A percentile compares a stretch with the other conserved stretches of the same genome.
These are phyloP conservation scores for Trametes coccinea DNA, from an alignment of 768 basidiomycete species.

Conservation along the genomic window DNA sequence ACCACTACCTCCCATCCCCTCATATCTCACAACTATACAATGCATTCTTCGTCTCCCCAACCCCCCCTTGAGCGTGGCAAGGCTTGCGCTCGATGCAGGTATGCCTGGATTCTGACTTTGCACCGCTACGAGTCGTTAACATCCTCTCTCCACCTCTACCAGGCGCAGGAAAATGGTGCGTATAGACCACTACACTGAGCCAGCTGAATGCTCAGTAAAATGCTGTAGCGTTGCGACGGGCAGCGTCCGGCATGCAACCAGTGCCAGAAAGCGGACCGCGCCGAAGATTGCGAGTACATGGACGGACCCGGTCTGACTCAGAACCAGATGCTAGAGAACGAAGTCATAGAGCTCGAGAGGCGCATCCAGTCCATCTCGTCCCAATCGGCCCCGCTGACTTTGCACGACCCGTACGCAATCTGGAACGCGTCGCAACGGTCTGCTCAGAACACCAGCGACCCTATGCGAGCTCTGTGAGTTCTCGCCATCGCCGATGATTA, in stretches of 20 bases:
- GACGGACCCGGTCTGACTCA: constrained; percentile 62
- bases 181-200: background rate
- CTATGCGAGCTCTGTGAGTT: constrained; percentile 17
- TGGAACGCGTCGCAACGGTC: constrained; percentile 12
- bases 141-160: background rate
- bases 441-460: constrained; percentile 15
- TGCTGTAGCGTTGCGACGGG: constrained; percentile 64
- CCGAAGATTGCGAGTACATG: constrained; percentile 71
- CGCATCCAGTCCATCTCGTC: constrained; percentile 41
- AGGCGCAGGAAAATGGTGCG: constrained; percentile 54
- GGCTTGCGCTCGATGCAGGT: constrained; percentile 57
- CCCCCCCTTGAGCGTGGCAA: constrained; percentile 45
- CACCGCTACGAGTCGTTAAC: background rate
- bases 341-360: constrained; percentile 54
- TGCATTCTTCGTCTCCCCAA: constrained; percentile 24
- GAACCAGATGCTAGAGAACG: constrained; percentile 61
- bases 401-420: constrained; percentile 31
- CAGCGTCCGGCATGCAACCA: constrained; percentile 63
- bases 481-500: background rate
- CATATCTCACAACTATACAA: background rate
- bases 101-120: constrained; percentile 15
- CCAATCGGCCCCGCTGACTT: constrained; percentile 21
- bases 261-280: constrained; percentile 57
- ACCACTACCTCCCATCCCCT: background rate
- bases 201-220: background rate